Conservation (phyloP, 139 green algal genomes). For the Tetradesmus obliquus region DNA sequence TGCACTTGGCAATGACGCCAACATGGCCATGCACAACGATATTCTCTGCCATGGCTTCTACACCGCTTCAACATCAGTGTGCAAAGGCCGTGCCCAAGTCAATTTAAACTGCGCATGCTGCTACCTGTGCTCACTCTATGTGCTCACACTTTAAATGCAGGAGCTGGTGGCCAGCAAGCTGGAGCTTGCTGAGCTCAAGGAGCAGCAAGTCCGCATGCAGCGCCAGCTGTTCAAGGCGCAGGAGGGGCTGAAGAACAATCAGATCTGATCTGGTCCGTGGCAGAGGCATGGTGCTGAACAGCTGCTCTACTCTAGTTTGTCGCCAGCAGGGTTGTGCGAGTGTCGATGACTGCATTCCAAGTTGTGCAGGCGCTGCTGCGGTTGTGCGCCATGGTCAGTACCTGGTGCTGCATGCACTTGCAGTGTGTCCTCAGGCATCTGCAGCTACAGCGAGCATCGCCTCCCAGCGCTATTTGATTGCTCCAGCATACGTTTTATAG, state of each 20-base stretch:
- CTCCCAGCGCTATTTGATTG: too few species aligned
- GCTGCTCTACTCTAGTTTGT: neutral
- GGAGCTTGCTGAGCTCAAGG: slow-evolving; percentile 46
- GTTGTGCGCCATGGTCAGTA: too few species aligned
- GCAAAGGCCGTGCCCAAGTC: neutral
- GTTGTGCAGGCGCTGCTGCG: too few species aligned
- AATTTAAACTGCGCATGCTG: neutral
- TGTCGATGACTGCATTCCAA: too few species aligned
- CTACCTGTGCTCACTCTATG: neutral
- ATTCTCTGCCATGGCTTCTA: neutral
- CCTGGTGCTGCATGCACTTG: too few species aligned
- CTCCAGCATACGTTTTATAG: too few species aligned
- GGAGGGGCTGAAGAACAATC: neutral
- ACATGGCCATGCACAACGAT: too few species aligned
- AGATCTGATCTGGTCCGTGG: neutral
- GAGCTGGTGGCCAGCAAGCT: slow-evolving; percentile 44
- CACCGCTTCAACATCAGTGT: neutral
- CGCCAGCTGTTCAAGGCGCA: slow-evolving; percentile 39
- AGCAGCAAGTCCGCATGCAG: slow-evolving; percentile 44
- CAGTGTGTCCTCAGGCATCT: too few species aligned
- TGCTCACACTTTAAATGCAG: neutral
- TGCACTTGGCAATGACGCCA: too few species aligned
- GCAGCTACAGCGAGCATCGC: too few species aligned
- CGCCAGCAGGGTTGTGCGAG: too few species aligned
- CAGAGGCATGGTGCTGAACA: too few species aligned